These are phyloP conservation scores for Tripterygium wilfordii DNA, from an alignment of 177 flowering plant genomes.

Conservation along the genomic window DNA sequence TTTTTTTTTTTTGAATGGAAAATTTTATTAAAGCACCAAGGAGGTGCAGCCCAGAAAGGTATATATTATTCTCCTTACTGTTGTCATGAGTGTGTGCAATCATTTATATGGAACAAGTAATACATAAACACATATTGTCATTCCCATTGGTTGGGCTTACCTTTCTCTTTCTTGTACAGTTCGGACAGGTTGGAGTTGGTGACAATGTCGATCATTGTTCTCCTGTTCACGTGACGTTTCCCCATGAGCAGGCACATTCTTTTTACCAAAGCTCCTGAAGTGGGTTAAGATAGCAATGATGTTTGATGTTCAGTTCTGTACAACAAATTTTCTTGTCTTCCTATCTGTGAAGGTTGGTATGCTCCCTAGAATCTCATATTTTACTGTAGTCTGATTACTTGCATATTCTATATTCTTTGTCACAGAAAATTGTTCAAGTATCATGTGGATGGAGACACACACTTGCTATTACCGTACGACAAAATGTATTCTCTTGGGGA, in stretches of 20 bases:
- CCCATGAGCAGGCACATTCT: constrained; percentile 66
- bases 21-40: too few species aligned
- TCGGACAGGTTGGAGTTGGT: constrained; percentile 97
- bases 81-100: too few species aligned
- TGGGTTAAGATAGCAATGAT: constrained; percentile 9
- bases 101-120: too few species aligned
- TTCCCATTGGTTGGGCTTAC: too few species aligned
- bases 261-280: constrained; percentile 12
- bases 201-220: constrained; percentile 74
- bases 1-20: too few species aligned
- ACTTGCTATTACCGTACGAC: constrained; percentile 70
- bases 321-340: constrained; percentile 5
- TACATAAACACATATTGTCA: too few species aligned
- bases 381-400: too few species aligned
- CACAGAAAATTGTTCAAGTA: constrained; percentile 85
- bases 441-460: constrained; percentile 99
- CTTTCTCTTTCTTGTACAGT: constrained; percentile 38
- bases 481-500: constrained; percentile 93
- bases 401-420: too few species aligned
- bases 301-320: constrained; percentile 6
- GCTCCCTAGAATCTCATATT: constrained; percentile 1
- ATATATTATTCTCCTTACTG: too few species aligned
- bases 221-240: constrained; percentile 79
- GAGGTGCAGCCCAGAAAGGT: too few species aligned
- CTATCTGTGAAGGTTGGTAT: neutral